Conservation (phyloP, 1,284 basidiomycete species). For the Ustilago esculenta region DNA sequence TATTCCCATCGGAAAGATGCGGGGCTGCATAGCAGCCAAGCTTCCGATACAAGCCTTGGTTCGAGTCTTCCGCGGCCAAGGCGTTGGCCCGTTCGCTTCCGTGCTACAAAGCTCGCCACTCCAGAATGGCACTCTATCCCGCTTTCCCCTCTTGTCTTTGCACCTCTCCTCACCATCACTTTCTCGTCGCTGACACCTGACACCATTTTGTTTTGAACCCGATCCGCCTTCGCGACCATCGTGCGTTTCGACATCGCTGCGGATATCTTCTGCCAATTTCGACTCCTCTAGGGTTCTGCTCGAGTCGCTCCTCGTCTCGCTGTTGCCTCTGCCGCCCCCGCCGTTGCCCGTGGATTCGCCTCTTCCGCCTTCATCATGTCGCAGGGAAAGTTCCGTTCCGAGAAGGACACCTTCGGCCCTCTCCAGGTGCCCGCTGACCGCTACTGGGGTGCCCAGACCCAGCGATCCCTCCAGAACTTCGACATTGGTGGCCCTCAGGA, state of each 20-base stretch:
- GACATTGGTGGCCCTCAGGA: conserved; percentile 96
- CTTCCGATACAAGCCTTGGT: not conserved
- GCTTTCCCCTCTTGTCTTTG: not conserved
- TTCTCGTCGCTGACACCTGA: conserved; percentile 6
- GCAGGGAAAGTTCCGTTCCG: conserved; percentile 53
- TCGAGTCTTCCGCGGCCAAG: not conserved
- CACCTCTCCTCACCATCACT: conserved; percentile 1
- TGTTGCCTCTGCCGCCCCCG: conserved; percentile 23
- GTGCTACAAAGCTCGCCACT: not conserved
- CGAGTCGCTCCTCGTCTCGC: conserved; percentile 38
- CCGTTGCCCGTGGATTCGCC: conserved; percentile 34
- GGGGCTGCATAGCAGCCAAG: conserved; percentile 15
- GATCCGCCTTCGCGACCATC: no score
- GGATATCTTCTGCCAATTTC: not conserved
- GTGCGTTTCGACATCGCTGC: no score
- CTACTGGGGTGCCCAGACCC: conserved; percentile 99
- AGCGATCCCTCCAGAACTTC: conserved; percentile 96
- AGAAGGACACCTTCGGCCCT: conserved; percentile 85
- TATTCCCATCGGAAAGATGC: conserved; percentile 41
- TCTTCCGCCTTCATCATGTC: conserved; percentile 44
- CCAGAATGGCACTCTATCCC: no score
- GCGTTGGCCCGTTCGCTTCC: conserved; percentile 33
- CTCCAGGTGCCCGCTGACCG: conserved; percentile 91
- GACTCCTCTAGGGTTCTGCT: conserved; percentile 15
- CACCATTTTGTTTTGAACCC: not conserved